phyloP scores from a whole-genome alignment of 1,139 yeast species.

The Saccharomyces hybrid region DNA sequence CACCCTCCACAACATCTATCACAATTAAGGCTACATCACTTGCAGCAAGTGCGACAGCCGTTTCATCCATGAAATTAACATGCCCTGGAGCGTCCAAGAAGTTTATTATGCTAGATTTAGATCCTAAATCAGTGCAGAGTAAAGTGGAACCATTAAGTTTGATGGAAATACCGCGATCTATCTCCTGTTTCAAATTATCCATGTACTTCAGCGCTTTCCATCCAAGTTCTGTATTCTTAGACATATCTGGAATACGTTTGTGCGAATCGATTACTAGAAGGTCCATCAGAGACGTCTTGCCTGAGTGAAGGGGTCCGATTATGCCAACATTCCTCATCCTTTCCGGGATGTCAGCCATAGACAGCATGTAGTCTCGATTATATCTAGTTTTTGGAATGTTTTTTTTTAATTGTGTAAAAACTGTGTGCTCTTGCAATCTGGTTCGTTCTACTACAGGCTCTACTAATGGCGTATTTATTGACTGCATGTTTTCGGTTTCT shows the following conservation, averaged over 20 bases:
- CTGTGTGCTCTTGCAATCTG: constrained; percentile 9
- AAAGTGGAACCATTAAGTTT: constrained; percentile 58
- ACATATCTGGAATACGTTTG: constrained; percentile 31
- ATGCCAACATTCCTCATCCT: constrained; percentile 71
- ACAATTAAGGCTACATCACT: constrained; percentile 64
- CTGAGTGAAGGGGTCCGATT: constrained; percentile 79
- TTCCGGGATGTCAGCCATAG: constrained; percentile 48
- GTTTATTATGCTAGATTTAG: constrained; percentile 53
- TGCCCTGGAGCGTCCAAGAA: constrained; percentile 91
- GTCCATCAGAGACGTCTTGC: constrained; percentile 80
- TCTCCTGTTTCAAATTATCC: constrained; percentile 65
- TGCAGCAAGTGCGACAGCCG: constrained; percentile 47
- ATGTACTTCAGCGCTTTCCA: constrained; percentile 40
- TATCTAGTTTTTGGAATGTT: constrained; percentile 54
- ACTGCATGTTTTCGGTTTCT: constrained; percentile 49
- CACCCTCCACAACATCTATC: constrained; percentile 82
- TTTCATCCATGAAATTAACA: constrained; percentile 71
- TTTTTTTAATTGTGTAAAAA: constrained; percentile 15
- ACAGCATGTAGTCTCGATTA: constrained; percentile 54
- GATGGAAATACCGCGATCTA: constrained; percentile 62
- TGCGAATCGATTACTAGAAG: constrained; percentile 61
- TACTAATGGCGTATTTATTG: constrained; percentile 57
- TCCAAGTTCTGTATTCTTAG: constrained; percentile 28
- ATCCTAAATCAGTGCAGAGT: constrained; percentile 48
- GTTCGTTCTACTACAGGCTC: constrained; percentile 36